phyloP scores from a whole-genome alignment of 2,329 filamentous ascomycete genomes.

The Pestalotiopsis sp. region DNA sequence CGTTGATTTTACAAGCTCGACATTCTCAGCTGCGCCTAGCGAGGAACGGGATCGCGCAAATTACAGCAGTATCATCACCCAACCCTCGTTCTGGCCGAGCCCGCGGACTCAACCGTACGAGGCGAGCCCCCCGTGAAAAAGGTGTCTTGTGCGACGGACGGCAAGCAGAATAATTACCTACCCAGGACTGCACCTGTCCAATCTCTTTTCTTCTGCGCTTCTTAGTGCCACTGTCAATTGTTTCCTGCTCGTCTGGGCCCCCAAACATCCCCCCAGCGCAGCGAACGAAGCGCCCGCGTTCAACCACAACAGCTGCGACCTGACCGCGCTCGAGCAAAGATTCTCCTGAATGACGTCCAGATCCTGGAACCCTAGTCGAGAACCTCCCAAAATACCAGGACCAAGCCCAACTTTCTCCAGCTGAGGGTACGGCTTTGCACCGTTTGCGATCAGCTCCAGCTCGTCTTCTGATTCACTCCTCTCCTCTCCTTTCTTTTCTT shows the following conservation, averaged over 20 bases:
- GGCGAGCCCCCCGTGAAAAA: conserved; percentile 2
- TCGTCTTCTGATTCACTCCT: background rate
- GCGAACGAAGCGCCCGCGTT: background rate
- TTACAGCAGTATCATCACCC: background rate
- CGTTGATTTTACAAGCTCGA: background rate
- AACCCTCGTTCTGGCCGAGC: conserved; percentile 1
- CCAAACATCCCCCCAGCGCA: background rate
- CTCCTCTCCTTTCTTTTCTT: background rate
- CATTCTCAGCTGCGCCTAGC: background rate
- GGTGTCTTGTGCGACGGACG: conserved; percentile 11
- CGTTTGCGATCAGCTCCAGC: background rate
- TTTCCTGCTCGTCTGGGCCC: background rate
- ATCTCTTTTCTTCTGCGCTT: background rate
- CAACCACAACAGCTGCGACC: conserved; percentile 2
- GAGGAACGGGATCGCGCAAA: background rate
- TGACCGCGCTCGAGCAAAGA: conserved; percentile 1
- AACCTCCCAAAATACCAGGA: background rate
- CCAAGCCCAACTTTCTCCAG: background rate
- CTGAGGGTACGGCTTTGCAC: background rate
- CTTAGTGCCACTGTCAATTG: background rate
- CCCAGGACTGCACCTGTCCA: background rate
- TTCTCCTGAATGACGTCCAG: conserved; percentile 7
- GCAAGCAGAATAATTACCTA: background rate
- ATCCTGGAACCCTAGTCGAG: background rate
- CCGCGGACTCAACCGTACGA: background rate